Evolutionary conservation across 2,329 filamentous ascomycete genomes (phyloP).

Genomic region (Calonectria honghensis): DNA sequence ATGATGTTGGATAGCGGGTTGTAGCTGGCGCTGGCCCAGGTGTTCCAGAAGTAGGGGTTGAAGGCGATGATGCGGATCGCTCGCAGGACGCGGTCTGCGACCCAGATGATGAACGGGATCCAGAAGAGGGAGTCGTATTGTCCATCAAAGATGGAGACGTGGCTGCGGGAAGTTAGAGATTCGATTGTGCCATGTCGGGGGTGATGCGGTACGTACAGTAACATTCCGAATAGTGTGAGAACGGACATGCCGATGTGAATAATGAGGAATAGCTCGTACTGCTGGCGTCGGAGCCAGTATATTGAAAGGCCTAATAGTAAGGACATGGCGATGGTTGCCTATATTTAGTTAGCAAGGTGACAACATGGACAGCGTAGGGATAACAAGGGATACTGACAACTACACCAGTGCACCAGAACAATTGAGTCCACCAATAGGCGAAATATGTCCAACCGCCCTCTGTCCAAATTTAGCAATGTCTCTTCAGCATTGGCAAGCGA

Average conservation of each 20-base stretch:
- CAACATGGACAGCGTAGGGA: too few relatives aligned
- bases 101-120: constrained; percentile 69
- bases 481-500: fast-evolving
- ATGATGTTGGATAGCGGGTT: constrained; percentile 64
- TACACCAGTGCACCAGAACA: constrained; percentile 71
- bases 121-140: constrained; percentile 71
- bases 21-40: constrained; percentile 59
- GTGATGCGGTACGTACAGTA: constrained; percentile 63
- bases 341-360: fast-evolving
- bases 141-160: constrained; percentile 72
- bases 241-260: constrained; percentile 72
- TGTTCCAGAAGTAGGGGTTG: constrained; percentile 62
- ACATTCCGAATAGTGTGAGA: constrained; percentile 69
- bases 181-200: fast-evolving
- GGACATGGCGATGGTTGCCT: constrained; percentile 68
- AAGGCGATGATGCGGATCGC: constrained; percentile 64
- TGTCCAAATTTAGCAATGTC: constrained; percentile 44
- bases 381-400: constrained; percentile 58
- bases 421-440: constrained; percentile 61
- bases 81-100: constrained; percentile 68
- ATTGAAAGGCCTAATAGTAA: constrained; percentile 68
- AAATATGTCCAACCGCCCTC: constrained; percentile 63
- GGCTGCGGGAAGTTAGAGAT: constrained; percentile 54
- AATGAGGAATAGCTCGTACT: constrained; percentile 72
- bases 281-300: constrained; percentile 69